A percentile compares a stretch with the other conserved stretches of the same genome.
Conservation (phyloP, 225 moss, liverwort and hornwort genomes). For the Ulota crispa region DNA sequence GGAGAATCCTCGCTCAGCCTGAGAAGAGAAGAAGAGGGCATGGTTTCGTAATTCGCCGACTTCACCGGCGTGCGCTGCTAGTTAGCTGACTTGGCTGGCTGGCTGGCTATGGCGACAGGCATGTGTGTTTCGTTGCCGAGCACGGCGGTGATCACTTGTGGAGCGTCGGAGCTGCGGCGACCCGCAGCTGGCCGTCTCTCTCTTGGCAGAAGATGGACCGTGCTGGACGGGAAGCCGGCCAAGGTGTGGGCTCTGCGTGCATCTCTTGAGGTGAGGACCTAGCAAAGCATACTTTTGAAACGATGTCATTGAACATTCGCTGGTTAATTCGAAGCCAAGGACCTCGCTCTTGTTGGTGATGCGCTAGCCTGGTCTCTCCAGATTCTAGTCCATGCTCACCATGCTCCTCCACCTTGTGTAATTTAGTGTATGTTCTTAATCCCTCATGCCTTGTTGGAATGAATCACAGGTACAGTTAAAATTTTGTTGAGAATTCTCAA, state of each 20-base stretch:
- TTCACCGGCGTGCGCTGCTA: slow-evolving; percentile 5
- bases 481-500: not conserved
- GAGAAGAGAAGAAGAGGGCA: not conserved
- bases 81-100: not conserved
- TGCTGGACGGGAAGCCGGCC: slow-evolving; percentile 1
- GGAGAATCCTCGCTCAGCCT: not conserved
- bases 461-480: not conserved
- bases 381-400: not conserved
- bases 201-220: not conserved
- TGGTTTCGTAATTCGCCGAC: not conserved
- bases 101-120: slow-evolving; percentile 33
- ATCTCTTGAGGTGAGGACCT: slow-evolving; percentile 42
- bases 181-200: not conserved
- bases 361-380: not conserved
- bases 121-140: slow-evolving; percentile 28
- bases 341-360: not conserved
- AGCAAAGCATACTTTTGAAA: no score
- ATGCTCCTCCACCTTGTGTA: not conserved
- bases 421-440: not conserved
- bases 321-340: not conserved
- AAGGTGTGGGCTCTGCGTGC: slow-evolving; percentile 26
- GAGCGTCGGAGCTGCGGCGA: not conserved
- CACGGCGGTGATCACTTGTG: not conserved
- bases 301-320: not conserved
- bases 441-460: not conserved